Evolutionary conservation across 306 rosid genomes (phyloP).

Genomic region (Vigna hirtella): DNA sequence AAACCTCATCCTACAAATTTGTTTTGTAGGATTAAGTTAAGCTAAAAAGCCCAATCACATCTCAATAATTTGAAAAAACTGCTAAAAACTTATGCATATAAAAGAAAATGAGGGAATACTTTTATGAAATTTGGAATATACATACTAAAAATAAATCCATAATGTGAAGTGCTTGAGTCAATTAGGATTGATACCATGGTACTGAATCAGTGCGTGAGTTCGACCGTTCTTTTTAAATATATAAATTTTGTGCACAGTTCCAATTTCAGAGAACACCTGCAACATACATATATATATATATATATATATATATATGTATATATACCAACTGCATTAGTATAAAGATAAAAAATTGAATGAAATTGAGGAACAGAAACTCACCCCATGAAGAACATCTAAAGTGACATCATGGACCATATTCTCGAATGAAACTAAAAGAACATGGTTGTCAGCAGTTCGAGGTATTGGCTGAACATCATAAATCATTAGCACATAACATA

Average conservation of each 20-base stretch:
- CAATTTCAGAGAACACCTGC: slow-evolving; percentile 84
- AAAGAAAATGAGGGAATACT: background rate
- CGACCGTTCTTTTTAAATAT: slow-evolving; percentile 91
- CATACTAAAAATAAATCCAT: background rate
- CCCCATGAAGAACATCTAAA: slow-evolving; percentile 80
- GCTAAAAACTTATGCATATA: background rate
- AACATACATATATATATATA: background rate
- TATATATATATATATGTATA: too few relatives aligned
- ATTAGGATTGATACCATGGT: slow-evolving; percentile 65
- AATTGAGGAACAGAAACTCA: slow-evolving; percentile 42
- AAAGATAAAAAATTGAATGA: background rate
- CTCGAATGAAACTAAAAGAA: slow-evolving; percentile 86
- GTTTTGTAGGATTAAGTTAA: too few relatives aligned
- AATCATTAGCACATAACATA: slow-evolving; percentile 42
- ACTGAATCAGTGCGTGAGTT: slow-evolving; percentile 85
- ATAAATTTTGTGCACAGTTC: slow-evolving; percentile 82
- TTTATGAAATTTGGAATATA: background rate
- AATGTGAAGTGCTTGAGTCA: background rate
- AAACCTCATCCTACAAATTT: too few relatives aligned
- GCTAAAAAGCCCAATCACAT: too few relatives aligned
- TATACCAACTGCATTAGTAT: background rate
- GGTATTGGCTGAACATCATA: slow-evolving; percentile 65
- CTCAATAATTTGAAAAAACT: background rate
- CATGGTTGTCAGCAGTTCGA: slow-evolving; percentile 62
- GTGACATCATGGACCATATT: slow-evolving; percentile 92